These are phyloP conservation scores for Boletus coccyginus DNA, from an alignment of 768 basidiomycete species.

Conservation along the genomic window DNA sequence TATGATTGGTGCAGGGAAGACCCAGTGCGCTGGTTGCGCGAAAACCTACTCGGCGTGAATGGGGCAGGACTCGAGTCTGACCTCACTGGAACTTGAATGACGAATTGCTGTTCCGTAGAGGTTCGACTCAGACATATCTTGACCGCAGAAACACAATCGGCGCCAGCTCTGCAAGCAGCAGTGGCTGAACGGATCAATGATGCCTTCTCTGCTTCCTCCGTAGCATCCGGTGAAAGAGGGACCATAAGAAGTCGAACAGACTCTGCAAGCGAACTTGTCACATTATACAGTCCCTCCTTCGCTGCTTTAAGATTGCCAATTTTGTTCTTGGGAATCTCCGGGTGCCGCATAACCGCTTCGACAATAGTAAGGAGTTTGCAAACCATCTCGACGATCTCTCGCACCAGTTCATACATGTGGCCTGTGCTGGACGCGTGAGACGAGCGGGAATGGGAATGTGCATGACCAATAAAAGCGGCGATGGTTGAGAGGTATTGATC, in stretches of 20 bases:
- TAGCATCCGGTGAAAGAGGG: slow-evolving; percentile 41
- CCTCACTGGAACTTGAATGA: slow-evolving; percentile 58
- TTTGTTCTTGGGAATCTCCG: slow-evolving; percentile 63
- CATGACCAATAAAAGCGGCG: slow-evolving; percentile 96
- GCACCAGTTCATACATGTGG: slow-evolving; percentile 91
- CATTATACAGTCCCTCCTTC: slow-evolving; percentile 80
- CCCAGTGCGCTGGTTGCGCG: slow-evolving; percentile 38
- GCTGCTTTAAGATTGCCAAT: slow-evolving; percentile 62
- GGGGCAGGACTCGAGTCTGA: slow-evolving; percentile 43
- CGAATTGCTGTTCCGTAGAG: slow-evolving; percentile 57
- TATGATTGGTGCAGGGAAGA: slow-evolving; percentile 37
- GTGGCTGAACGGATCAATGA: slow-evolving; percentile 83
- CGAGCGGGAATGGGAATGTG: slow-evolving; percentile 85
- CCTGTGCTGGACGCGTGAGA: slow-evolving; percentile 94
- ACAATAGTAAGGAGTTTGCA: slow-evolving; percentile 89
- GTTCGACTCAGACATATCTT: slow-evolving; percentile 75
- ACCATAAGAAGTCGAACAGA: slow-evolving; percentile 77
- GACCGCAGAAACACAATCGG: slow-evolving; percentile 85
- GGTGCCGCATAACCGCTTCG: slow-evolving; percentile 80
- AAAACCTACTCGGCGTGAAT: slow-evolving; percentile 49
- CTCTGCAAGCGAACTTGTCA: slow-evolving; percentile 84
- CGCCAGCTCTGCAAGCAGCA: slow-evolving; percentile 79
- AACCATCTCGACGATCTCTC: slow-evolving; percentile 91
- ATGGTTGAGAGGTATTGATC: slow-evolving; percentile 91
- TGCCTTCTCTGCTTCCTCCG: slow-evolving; percentile 83